A percentile compares a stretch with the other conserved stretches of the same genome.
These are phyloP conservation scores for Wickerhamiella brachini DNA, from an alignment of 805 yeast species.

Conservation along the genomic window DNA sequence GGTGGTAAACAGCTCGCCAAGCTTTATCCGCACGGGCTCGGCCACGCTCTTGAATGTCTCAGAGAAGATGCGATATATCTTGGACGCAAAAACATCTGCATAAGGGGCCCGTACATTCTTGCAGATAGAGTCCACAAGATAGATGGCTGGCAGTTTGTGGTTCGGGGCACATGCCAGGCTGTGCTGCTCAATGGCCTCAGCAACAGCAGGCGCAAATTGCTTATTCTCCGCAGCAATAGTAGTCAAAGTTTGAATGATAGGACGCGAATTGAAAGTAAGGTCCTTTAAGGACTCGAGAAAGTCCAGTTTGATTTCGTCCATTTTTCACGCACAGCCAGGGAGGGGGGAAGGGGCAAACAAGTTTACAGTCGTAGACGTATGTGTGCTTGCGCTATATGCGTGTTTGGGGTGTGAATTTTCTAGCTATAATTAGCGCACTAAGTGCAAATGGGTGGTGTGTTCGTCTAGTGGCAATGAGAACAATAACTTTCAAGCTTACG, in stretches of 20 bases:
- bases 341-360: neutral
- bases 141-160: slow-evolving; percentile 72
- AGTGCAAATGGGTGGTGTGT: neutral
- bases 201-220: slow-evolving; percentile 61
- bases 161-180: slow-evolving; percentile 64
- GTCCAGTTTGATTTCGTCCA: slow-evolving; percentile 35
- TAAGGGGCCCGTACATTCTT: slow-evolving; percentile 87
- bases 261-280: slow-evolving; percentile 76
- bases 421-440: neutral
- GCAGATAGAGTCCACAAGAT: slow-evolving; percentile 79
- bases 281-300: slow-evolving; percentile 59
- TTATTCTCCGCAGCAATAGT: slow-evolving; percentile 76
- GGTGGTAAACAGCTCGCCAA: slow-evolving; percentile 68
- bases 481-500: too few species aligned
- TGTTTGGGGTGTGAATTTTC: neutral
- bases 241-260: slow-evolving; percentile 76
- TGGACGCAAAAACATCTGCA: slow-evolving; percentile 59
- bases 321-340: neutral
- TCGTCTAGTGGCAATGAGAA: neutral
- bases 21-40: slow-evolving; percentile 57
- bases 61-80: slow-evolving; percentile 55
- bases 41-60: slow-evolving; percentile 67
- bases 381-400: neutral
- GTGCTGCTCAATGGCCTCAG: slow-evolving; percentile 60
- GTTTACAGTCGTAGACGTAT: neutral